Evolutionary conservation across 2,329 filamentous ascomycete species (phyloP).

Genomic region (Sporothrix luriei): DNA sequence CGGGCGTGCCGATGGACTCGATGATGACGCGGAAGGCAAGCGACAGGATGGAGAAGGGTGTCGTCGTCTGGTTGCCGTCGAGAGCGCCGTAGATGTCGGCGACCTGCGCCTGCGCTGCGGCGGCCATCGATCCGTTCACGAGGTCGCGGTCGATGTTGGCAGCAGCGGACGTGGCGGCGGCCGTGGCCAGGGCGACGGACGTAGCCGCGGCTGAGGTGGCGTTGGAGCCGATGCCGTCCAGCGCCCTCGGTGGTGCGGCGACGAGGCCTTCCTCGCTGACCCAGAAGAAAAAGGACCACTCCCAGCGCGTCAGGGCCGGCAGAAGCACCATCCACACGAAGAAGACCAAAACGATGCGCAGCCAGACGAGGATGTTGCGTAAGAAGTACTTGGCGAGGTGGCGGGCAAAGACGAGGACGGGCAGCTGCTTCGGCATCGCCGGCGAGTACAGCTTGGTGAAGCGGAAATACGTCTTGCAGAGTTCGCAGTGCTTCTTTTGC

Average conservation of each 20-base stretch:
- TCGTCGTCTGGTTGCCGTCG: constrained; percentile 41
- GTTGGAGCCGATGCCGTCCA: not conserved
- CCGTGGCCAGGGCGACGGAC: not conserved
- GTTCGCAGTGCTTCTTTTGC: constrained; percentile 98
- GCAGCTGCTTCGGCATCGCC: constrained; percentile 84
- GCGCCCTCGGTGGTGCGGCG: not conserved
- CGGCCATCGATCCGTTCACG: not conserved
- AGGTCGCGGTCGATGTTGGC: not conserved
- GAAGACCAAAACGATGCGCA: constrained; percentile 74
- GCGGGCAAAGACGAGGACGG: constrained; percentile 75
- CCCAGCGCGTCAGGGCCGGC: constrained; percentile 85
- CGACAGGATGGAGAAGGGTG: constrained; percentile 43
- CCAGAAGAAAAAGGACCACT: constrained; percentile 96
- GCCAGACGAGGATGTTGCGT: constrained; percentile 73
- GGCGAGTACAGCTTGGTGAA: constrained; percentile 98
- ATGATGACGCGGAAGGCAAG: constrained; percentile 42
- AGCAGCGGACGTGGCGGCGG: not conserved
- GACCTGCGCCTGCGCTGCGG: not conserved
- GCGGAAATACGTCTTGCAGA: constrained; percentile 96
- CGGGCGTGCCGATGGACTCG: constrained; percentile 37
- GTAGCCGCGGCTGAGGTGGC: not conserved
- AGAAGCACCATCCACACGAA: constrained; percentile 88
- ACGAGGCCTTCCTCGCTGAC: constrained; percentile 73
- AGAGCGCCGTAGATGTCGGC: not conserved
- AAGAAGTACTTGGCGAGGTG: constrained; percentile 74